Base-by-base conservation (phyloP, 805 yeast species). In the Vanderwaltozyma verrucispora region DNA sequence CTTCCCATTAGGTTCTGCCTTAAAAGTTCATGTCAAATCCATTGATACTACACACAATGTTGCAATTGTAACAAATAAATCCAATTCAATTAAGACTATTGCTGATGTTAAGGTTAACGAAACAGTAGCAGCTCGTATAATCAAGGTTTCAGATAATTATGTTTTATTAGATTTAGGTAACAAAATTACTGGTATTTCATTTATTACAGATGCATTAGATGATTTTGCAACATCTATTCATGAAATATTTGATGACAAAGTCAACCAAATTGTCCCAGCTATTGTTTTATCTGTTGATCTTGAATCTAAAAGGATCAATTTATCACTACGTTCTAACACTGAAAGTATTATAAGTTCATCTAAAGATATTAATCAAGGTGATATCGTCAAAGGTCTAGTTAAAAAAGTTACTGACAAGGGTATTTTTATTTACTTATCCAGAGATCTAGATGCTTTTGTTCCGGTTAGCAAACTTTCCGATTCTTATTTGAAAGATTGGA, bases 401-500 rank as follows among this genome's bases (percentile, higher is more conserved):
- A 80, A 77, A 53, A 76, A 76, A 43, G 71, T 87, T 33, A 73
- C 82, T 12, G 78, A 80, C 47, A 72, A 76, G 40, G 94, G 95
- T 56, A 59, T 89, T 19, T 85, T 80, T 54, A 80, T 89, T 35
- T 69, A 82, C 16, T 63, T 89, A 46, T 86, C 92, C 30, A 71
- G 82, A 44, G 64, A 69, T 1, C 65, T 83, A 19, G 74, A 74
- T 48, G 96, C 88, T 2, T 75, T 89, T 51, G 92, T 85, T 20
- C 79, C 85, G 51, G 77, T 86, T 35, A 61, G 80, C 30, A 88
- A 88, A 54, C 65, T 89, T 21, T 83, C 94, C 10, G 97, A 89
- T 50, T 68, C 80, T 1, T 84, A 65, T 50, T 63, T 86, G 53
- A 81, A 80, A 50, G 94, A 89, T 41, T 89, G 97, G 97, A 84